These are phyloP conservation scores for Lactifluus volemus DNA, from an alignment of 768 basidiomycete genomes.

Conservation along the genomic window DNA sequence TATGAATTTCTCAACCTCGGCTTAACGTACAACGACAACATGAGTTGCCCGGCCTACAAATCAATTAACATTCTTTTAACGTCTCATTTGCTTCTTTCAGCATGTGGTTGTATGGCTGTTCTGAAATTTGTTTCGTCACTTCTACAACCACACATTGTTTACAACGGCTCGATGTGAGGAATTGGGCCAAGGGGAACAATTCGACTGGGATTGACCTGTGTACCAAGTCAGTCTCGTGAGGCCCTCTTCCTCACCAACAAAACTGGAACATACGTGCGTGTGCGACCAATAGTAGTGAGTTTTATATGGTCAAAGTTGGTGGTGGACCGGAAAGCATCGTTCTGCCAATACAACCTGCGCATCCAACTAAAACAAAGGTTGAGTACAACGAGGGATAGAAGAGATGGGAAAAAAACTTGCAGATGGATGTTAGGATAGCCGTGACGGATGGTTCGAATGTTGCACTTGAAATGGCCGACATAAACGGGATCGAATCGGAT, in stretches of 20 bases:
- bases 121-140: neutral
- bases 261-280: constrained; percentile 12
- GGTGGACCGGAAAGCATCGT: constrained; percentile 75
- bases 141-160: neutral
- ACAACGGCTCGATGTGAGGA: constrained; percentile 55
- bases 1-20: neutral
- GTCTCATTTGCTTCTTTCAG: neutral
- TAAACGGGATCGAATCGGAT: constrained; percentile 89
- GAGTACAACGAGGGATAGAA: neutral
- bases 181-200: constrained; percentile 71
- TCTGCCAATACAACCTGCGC: constrained; percentile 86
- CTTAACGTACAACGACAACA: neutral
- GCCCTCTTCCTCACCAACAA: neutral
- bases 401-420: constrained; percentile 24
- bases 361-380: constrained; percentile 47
- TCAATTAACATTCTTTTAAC: no score
- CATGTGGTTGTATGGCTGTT: neutral
- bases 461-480: constrained; percentile 90
- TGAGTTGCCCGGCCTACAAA: neutral
- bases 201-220: constrained; percentile 68
- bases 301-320: constrained; percentile 90
- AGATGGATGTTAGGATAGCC: constrained; percentile 78
- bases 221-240: neutral
- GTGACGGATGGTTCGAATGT: constrained; percentile 73
- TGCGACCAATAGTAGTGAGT: constrained; percentile 66